phyloP scores from a whole-genome alignment of 768 basidiomycete genomes.

The Tricholoma sp. region DNA sequence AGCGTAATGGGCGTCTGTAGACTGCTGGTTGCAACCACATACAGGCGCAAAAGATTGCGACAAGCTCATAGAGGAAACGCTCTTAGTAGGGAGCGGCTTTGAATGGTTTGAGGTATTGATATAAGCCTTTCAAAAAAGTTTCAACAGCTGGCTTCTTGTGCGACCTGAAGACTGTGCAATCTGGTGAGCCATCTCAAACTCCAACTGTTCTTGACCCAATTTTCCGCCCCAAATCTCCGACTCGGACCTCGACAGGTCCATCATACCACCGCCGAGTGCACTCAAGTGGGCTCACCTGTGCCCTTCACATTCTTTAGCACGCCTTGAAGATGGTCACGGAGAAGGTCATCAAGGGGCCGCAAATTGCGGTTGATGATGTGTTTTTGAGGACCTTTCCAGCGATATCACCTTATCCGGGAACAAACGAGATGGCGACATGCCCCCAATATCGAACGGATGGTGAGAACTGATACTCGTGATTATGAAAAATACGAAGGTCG shows the following conservation, averaged over 20 bases:
- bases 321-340: conserved; percentile 28
- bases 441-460: neutral
- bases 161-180: neutral
- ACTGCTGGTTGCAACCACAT: no score
- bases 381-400: conserved; percentile 5
- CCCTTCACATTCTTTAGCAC: conserved; percentile 29
- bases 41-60: no score
- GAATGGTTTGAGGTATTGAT: no score
- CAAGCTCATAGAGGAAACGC: no score
- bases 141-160: no score
- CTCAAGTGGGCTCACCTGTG: conserved; percentile 20
- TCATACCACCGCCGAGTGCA: neutral
- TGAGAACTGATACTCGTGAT: neutral
- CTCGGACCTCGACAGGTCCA: neutral
- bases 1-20: no score
- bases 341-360: conserved; percentile 27
- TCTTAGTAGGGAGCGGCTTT: no score
- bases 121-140: no score
- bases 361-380: conserved; percentile 20
- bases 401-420: neutral
- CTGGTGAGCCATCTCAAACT: neutral
- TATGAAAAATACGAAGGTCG: conserved; percentile 15
- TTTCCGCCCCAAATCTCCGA: neutral
- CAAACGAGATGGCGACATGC: neutral
- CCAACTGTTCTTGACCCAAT: neutral